Evolutionary conservation across 441 rosid species (phyloP), one percentile per base, ranked within the genome.

Genomic region (Euphorbia schlechtendalii): DNA sequence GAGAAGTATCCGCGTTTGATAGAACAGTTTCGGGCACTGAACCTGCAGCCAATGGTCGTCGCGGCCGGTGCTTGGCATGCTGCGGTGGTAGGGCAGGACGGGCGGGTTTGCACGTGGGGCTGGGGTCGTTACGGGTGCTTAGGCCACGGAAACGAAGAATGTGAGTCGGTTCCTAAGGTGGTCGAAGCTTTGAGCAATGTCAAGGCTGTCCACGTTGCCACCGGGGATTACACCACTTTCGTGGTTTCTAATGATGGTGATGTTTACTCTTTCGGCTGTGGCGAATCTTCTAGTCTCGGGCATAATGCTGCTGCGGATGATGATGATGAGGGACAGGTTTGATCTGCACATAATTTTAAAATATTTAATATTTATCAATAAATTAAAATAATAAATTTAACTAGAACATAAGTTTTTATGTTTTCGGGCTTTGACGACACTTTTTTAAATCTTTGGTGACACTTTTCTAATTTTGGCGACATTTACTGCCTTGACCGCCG

Each of bases 31-130:
- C 80, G 73, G 78, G 63, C 40, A 36, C 69, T 91, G 80, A 92
- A 88, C 74, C 75, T 95, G 53, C 92, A 95, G 65, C 99, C 99
- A 3, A 61, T 69, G 77, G 96, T 88, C 52, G 92, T 94, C 65
- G 88, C 99, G 51, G 98, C 96, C 1, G 99, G 99, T 71, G 90
- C 92, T 45, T 94, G 99, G 99, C 99, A 94, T 77, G 94, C 98
- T 5, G 99, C 98, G 12, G 98, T 85, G 25, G 96, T 95, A 8
- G 99, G 98, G 49, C 83, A 72, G 40, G 97, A 95, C 49, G 99
- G 99, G 18, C 77, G 91, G 65, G 97, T 95, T 69, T 95, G 96
- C 79, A 95, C 99, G 3, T 95, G 99, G 99, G 99, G 99, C 66
- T 95, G 99, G 99, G 99, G 99, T 4, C 92, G 92, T 57, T 85